Evolutionary conservation across 2,329 filamentous ascomycete species (phyloP).

Genomic region (Scedosporium minutisporum): DNA sequence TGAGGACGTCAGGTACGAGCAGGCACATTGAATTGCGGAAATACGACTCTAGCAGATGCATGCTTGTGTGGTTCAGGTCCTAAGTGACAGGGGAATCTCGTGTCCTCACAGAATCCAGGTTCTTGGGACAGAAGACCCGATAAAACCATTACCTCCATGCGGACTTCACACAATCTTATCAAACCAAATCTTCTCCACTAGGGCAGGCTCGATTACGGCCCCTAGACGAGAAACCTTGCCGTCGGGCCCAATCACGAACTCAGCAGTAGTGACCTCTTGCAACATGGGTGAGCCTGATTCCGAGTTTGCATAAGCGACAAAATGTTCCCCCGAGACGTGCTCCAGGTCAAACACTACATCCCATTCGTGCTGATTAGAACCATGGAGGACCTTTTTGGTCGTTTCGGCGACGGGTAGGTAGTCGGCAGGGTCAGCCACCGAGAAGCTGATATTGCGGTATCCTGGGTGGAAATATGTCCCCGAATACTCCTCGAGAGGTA

Average conservation of each 20-base stretch:
- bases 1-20: too few species aligned
- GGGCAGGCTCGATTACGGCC: neutral
- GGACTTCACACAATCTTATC: neutral
- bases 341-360: slow-evolving; percentile 7
- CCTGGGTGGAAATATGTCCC: slow-evolving; percentile 26
- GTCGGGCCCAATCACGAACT: neutral
- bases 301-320: slow-evolving; percentile 3
- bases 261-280: neutral
- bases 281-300: neutral
- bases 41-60: too few species aligned
- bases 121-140: too few species aligned
- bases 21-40: too few species aligned
- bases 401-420: neutral
- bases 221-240: neutral
- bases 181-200: neutral
- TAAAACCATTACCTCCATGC: too few species aligned
- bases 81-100: too few species aligned
- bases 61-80: too few species aligned
- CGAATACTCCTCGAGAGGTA: slow-evolving; percentile 30
- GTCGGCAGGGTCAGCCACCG: slow-evolving; percentile 1
- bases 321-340: slow-evolving; percentile 12
- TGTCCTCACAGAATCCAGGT: too few species aligned
- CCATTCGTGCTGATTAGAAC: neutral
- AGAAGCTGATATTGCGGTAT: slow-evolving; percentile 8
- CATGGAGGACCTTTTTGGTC: slow-evolving; percentile 6